phyloP scores from a whole-genome alignment of 768 basidiomycete genomes.

The Pulveroboletus sp. region DNA sequence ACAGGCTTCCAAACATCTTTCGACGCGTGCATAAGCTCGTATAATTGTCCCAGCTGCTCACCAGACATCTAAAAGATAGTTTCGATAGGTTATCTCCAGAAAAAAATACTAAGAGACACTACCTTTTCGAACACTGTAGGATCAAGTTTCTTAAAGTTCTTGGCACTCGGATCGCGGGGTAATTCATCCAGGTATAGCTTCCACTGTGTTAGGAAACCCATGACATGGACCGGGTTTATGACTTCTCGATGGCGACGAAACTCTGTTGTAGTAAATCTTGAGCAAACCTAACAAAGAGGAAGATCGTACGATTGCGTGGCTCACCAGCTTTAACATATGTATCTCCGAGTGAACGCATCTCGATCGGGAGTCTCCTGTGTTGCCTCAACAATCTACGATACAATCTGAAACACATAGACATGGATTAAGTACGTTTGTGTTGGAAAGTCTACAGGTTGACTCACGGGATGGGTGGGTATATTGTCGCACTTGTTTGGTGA shows the following conservation, averaged over 20 bases:
- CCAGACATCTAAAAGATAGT: conserved; percentile 62
- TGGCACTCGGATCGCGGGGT: conserved; percentile 39
- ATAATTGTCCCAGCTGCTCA: conserved; percentile 90
- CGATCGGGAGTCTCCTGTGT: conserved; percentile 65
- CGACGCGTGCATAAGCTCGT: conserved; percentile 90
- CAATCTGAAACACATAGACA: conserved; percentile 43
- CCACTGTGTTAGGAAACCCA: conserved; percentile 96
- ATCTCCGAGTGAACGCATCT: conserved; percentile 84
- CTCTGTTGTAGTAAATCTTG: conserved; percentile 45
- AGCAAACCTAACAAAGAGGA: background rate
- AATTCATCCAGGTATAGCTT: conserved; percentile 83
- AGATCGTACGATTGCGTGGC: conserved; percentile 7
- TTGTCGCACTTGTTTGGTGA: conserved; percentile 56
- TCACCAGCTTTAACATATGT: conserved; percentile 78
- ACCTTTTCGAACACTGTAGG: conserved; percentile 75
- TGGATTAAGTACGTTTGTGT: background rate
- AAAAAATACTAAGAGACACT: background rate
- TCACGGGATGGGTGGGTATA: conserved; percentile 83
- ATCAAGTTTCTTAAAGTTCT: conserved; percentile 64
- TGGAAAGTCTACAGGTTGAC: conserved; percentile 18
- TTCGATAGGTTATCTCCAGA: background rate
- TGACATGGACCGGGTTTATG: conserved; percentile 85
- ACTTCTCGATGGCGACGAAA: conserved; percentile 78
- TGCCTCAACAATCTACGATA: conserved; percentile 79
- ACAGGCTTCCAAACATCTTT: conserved; percentile 81